phyloP scores from a whole-genome alignment of 176 grass and related monocot species.

The Juncus inflexus region DNA sequence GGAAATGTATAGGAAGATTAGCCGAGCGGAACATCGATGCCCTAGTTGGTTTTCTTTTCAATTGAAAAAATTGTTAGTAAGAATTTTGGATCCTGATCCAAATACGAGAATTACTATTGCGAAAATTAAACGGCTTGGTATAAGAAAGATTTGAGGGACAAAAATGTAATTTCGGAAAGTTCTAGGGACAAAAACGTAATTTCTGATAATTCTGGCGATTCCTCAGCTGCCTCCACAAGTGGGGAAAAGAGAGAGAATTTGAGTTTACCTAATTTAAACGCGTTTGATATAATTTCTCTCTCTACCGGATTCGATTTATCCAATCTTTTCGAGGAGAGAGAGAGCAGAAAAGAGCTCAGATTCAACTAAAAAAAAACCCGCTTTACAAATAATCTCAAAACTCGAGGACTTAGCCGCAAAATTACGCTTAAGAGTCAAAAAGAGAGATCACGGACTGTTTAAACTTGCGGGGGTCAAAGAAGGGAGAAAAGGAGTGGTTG shows the following conservation, averaged over 20 bases:
- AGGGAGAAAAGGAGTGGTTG: conserved; percentile 78
- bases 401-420: conserved; percentile 57
- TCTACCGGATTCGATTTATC: conserved; percentile 80
- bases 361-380: conserved; percentile 70
- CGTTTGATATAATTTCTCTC: conserved; percentile 89
- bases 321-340: conserved; percentile 59
- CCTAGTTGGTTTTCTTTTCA: conserved; percentile 65
- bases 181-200: conserved; percentile 4
- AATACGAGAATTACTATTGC: conserved; percentile 69
- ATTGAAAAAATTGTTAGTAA: conserved; percentile 53
- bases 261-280: conserved; percentile 67
- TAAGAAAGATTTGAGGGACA: conserved; percentile 36
- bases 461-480: conserved; percentile 53
- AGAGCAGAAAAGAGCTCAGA: conserved; percentile 43
- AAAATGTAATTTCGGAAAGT: conserved; percentile 19
- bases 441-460: conserved; percentile 69
- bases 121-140: conserved; percentile 73
- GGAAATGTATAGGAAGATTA: conserved; percentile 89
- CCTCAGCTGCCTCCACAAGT: conserved; percentile 16
- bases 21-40: conserved; percentile 65
- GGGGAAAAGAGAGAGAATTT: conserved; percentile 43
- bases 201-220: conserved; percentile 17
- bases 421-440: conserved; percentile 62
- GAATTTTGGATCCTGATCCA: conserved; percentile 75
- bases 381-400: conserved; percentile 46